Evolutionary conservation across 805 yeast species (phyloP), one percentile per base, ranked within the genome.

Genomic region (Kluyveromyces lactis): DNA sequence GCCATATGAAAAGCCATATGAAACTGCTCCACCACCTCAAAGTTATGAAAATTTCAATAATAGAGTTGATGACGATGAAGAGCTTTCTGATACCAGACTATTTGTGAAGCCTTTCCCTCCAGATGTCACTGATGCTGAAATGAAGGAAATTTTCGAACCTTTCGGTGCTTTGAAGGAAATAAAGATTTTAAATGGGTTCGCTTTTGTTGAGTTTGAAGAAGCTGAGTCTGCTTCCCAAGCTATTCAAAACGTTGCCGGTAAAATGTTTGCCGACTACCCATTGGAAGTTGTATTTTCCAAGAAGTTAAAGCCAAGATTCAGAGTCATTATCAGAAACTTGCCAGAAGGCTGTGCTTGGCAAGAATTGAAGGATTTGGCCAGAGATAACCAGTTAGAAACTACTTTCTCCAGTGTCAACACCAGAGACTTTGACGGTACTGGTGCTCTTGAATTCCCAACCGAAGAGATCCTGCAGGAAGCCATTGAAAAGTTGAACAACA

Each of bases 291-390:
- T 63, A 36, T 69, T 53, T 45, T 67, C 72, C 17, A 67, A 60
- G 53, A 38, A 56, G 26, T 66, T 81, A 47, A 78, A 81, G 60
- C 86, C 86, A 55, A 79, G 82, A 64, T 76, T 67, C 67, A 76
- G 92, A 70, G 77, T 80, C 44, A 73, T 79, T 56, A 75, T 83
- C 26, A 63, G 75, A 50, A 76, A 77, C 63, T 69, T 84, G 54
- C 89, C 89, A 51, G 82, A 79, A 51, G 79, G 79, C 46, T 72
- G 84, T 42, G 79, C 86, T 38, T 84, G 94, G 94, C 92, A 84
- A 71, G 90, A 82, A 55, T 73, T 84, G 58, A 84, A 87, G 69
- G 97, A 90, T 68, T 78, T 85, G 58, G 87, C 86, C 49, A 75
- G 95, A 60, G 87, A 82, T 45, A 81, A 77, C 63, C 77, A 73